phyloP scores from a whole-genome alignment of 164 flowering plant genomes.

The Aristolochia contorta region DNA sequence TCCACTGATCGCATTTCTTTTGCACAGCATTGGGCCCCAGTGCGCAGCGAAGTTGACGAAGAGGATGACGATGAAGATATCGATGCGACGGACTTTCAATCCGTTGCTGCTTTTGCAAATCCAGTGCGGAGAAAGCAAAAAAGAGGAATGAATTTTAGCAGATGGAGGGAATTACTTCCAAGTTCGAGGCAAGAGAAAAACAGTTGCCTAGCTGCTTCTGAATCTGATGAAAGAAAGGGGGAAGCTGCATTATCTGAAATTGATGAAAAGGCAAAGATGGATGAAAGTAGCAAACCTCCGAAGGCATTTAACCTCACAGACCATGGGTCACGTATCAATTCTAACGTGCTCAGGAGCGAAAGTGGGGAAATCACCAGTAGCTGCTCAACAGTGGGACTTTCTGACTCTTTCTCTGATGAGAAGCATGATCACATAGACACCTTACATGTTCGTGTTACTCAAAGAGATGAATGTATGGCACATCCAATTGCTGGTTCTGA shows the following conservation, averaged over 20 bases:
- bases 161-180: conserved; percentile 46
- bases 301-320: no score
- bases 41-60: conserved; percentile 11
- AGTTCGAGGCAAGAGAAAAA: conserved; percentile 5
- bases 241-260: background rate
- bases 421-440: background rate
- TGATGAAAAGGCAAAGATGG: no score
- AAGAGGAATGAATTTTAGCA: conserved; percentile 46
- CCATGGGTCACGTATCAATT: no score
- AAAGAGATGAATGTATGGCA: background rate
- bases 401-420: background rate
- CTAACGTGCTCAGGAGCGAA: no score
- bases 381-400: background rate
- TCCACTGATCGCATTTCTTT: conserved; percentile 1
- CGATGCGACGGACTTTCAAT: conserved; percentile 14
- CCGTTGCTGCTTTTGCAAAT: conserved; percentile 42
- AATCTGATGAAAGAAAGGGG: conserved; percentile 6
- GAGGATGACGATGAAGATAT: conserved; percentile 29
- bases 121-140: conserved; percentile 59
- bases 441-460: background rate
- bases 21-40: conserved; percentile 70
- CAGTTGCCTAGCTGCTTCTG: background rate
- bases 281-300: no score
- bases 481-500: background rate
- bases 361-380: no score